phyloP scores from a whole-genome alignment of 176 grass and related monocot species.

The Carex cristatella region DNA sequence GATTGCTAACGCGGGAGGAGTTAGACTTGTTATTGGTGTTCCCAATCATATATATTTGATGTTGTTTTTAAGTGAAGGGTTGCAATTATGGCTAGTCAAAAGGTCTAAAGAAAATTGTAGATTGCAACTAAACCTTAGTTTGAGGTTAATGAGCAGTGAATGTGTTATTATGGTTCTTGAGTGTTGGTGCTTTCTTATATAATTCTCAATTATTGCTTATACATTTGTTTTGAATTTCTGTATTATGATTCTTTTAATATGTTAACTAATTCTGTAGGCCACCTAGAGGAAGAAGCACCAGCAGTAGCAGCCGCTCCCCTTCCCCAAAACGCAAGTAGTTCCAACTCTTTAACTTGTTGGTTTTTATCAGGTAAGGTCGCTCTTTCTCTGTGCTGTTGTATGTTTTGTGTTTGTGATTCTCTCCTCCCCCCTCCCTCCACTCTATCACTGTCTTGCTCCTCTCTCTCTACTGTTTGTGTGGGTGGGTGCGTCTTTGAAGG shows the following conservation, averaged over 20 bases:
- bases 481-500: neutral
- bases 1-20: neutral
- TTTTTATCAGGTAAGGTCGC: constrained; percentile 44
- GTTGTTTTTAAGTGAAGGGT: neutral
- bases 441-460: neutral
- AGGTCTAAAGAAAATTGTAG: neutral
- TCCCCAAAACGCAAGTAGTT: constrained; percentile 62
- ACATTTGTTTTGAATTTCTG: neutral
- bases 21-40: neutral
- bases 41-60: neutral
- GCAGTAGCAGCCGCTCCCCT: constrained; percentile 78
- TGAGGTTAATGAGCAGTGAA: neutral
- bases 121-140: neutral
- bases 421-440: neutral
- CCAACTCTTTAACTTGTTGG: neutral
- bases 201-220: neutral
- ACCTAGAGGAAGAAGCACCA: constrained; percentile 82
- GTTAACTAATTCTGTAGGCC: constrained; percentile 33
- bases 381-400: constrained; percentile 40
- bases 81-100: neutral
- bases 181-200: neutral
- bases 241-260: neutral
- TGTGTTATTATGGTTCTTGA: neutral
- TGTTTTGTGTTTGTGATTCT: constrained; percentile 41
- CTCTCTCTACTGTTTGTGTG: neutral